phyloP scores from a whole-genome alignment of 78 protist genomes.

The Monocercomonoides exilis region DNA sequence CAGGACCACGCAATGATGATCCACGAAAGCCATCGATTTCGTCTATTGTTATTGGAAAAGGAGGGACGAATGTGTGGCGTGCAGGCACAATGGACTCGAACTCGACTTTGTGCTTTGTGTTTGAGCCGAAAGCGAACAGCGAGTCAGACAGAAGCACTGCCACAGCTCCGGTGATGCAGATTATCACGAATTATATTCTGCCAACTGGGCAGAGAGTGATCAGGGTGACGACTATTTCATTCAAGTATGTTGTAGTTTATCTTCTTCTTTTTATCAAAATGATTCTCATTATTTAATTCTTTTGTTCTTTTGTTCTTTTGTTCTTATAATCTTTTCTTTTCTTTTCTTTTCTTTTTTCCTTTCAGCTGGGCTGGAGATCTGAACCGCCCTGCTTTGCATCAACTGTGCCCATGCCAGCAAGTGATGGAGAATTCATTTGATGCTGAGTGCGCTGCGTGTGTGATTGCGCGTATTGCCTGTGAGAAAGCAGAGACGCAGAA shows the following conservation, averaged over 20 bases:
- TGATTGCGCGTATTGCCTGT: slow-evolving; percentile 89
- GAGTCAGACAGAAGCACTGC: not conserved
- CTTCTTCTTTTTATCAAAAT: too few species aligned
- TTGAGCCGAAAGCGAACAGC: slow-evolving; percentile 53
- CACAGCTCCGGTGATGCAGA: slow-evolving; percentile 14
- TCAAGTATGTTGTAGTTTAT: not conserved
- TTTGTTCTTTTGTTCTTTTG: too few species aligned
- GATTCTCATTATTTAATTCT: too few species aligned
- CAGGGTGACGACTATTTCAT: slow-evolving; percentile 85
- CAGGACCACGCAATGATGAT: too few species aligned
- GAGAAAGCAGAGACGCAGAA: slow-evolving; percentile 72
- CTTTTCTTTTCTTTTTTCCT: not conserved
- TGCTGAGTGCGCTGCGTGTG: slow-evolving; percentile 88
- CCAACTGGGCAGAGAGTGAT: slow-evolving; percentile 57
- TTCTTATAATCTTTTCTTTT: not conserved
- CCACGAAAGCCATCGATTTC: too few species aligned
- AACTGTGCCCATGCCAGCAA: too few species aligned
- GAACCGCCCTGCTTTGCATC: too few species aligned
- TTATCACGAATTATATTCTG: slow-evolving; percentile 69
- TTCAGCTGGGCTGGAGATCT: slow-evolving; percentile 26
- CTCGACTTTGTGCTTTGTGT: slow-evolving; percentile 69
- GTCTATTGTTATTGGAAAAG: slow-evolving; percentile 48
- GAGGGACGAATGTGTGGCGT: slow-evolving; percentile 83
- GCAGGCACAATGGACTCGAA: not conserved
- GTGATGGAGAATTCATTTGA: too few species aligned